These are phyloP conservation scores for Ustilago loliicola DNA, from an alignment of 1,284 basidiomycete genomes.

Conservation along the genomic window DNA sequence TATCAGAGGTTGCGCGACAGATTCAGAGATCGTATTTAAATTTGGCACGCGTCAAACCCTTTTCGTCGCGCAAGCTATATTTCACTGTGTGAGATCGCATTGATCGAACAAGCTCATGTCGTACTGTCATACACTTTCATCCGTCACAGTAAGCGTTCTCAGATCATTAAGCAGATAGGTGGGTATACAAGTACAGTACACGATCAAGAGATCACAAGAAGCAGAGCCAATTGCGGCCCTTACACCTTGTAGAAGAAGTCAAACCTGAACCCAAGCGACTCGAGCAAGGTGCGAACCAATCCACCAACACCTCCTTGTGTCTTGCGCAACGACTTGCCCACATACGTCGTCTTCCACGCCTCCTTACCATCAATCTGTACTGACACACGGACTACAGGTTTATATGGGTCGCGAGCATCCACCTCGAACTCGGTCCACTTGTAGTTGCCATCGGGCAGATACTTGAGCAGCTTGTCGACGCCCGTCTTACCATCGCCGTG, in stretches of 20 bases:
- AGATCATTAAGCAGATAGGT: slow-evolving; percentile 5
- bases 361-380: slow-evolving; percentile 78
- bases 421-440: slow-evolving; percentile 79
- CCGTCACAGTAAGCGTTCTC: not conserved
- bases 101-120: not conserved
- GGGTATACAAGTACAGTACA: slow-evolving; percentile 27
- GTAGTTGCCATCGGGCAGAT: slow-evolving; percentile 70
- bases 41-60: slow-evolving; percentile 4
- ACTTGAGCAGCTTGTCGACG: slow-evolving; percentile 78
- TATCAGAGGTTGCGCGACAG: not conserved
- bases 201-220: not conserved
- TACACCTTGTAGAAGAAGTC: slow-evolving; percentile 49
- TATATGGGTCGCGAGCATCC: slow-evolving; percentile 76
- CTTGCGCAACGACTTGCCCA: slow-evolving; percentile 64
- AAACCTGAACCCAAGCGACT: slow-evolving; percentile 66
- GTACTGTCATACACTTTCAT: not conserved
- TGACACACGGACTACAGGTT: slow-evolving; percentile 73
- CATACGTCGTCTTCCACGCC: slow-evolving; percentile 74
- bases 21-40: not conserved
- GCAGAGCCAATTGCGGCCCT: not conserved
- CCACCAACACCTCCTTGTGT: slow-evolving; percentile 64
- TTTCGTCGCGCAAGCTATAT: slow-evolving; percentile 9
- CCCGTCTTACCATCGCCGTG: slow-evolving; percentile 73
- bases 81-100: not conserved
- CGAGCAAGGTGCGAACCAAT: slow-evolving; percentile 66